These are phyloP conservation scores for Plasmodium sp. DNA, from an alignment of 169 alveolate species.

Conservation along the genomic window DNA sequence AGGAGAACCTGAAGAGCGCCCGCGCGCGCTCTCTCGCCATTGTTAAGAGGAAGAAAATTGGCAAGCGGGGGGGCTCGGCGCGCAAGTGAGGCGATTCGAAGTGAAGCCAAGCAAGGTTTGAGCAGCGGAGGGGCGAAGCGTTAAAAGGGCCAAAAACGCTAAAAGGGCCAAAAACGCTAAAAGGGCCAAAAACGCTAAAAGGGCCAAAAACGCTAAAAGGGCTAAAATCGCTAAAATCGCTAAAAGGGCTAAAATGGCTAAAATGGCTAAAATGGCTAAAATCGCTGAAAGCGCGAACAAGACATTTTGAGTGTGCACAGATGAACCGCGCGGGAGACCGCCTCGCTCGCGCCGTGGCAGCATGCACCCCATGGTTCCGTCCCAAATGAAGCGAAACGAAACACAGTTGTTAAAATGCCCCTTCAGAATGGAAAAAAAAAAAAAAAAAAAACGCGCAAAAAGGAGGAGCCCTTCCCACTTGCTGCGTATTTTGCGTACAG, in stretches of 20 bases:
- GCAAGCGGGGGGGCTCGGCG: background rate
- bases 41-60: conserved; percentile 12
- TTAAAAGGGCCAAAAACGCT: background rate
- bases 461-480: background rate
- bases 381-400: background rate
- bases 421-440: background rate
- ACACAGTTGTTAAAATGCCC: background rate
- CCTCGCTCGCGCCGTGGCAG: background rate
- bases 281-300: background rate
- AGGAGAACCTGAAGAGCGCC: conserved; percentile 47
- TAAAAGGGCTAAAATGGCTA: no score
- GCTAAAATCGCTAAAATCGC: no score
- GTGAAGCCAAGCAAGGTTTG: background rate
- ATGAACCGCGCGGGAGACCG: background rate
- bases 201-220: no score
- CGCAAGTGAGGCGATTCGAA: background rate
- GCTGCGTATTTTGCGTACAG: background rate
- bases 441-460: background rate
- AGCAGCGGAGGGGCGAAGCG: background rate
- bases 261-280: no score
- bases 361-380: background rate
- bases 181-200: no score
- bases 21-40: conserved; percentile 30
- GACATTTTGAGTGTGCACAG: background rate
- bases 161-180: no score